Conservation (phyloP, 2,329 filamentous ascomycete species). For the Fusarium marasasianum region DNA sequence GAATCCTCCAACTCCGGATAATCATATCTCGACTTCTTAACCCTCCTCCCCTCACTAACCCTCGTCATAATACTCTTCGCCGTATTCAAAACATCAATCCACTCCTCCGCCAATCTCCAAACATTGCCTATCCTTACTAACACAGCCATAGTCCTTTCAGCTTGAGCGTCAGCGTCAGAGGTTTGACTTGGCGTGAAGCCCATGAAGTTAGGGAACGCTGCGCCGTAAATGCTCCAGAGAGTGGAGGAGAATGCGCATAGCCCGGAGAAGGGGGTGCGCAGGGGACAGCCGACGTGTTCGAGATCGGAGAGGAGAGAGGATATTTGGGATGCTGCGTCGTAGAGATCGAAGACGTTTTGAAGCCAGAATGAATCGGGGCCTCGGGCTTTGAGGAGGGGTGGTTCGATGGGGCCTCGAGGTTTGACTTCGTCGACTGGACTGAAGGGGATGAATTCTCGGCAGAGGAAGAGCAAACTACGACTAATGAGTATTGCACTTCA, state of each 20-base stretch:
- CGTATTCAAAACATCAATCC: slow-evolving; percentile 38
- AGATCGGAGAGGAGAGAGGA: slow-evolving; percentile 34
- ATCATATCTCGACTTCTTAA: slow-evolving; percentile 38
- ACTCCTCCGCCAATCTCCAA: slow-evolving; percentile 40
- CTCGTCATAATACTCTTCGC: slow-evolving; percentile 30
- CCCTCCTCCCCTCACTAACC: slow-evolving; percentile 1
- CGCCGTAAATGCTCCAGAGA: slow-evolving; percentile 33
- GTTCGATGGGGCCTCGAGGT: slow-evolving; percentile 38
- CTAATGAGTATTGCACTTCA: background rate
- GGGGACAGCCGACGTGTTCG: slow-evolving; percentile 28
- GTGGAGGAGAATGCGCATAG: slow-evolving; percentile 36
- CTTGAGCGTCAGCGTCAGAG: slow-evolving; percentile 13
- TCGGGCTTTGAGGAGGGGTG: slow-evolving; percentile 29
- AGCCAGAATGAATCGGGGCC: slow-evolving; percentile 36
- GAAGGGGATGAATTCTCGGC: slow-evolving; percentile 39
- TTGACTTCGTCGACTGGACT: slow-evolving; percentile 35
- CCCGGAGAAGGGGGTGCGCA: slow-evolving; percentile 36
- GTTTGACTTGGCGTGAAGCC: slow-evolving; percentile 11
- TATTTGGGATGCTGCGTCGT: slow-evolving; percentile 36
- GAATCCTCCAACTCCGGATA: slow-evolving; percentile 39
- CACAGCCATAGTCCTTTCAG: slow-evolving; percentile 17
- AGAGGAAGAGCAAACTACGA: slow-evolving; percentile 24
- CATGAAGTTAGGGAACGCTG: slow-evolving; percentile 34
- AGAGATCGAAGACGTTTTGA: slow-evolving; percentile 26
- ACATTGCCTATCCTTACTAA: slow-evolving; percentile 27